Evolutionary conservation across 2,329 filamentous ascomycete species (phyloP).

Genomic region (Madurella mycetomatis): DNA sequence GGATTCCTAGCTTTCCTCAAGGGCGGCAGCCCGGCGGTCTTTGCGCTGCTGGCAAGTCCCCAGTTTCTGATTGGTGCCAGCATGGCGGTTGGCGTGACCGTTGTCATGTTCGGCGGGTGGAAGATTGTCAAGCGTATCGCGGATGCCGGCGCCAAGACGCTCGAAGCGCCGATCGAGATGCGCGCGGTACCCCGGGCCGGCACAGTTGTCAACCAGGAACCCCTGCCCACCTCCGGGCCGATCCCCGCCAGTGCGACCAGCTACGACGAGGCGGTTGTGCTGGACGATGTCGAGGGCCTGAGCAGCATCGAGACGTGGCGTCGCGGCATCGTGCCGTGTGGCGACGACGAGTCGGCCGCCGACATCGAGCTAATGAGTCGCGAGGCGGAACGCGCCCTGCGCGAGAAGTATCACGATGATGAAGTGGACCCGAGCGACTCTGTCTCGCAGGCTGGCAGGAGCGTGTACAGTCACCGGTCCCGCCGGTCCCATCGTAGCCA

Average conservation of each 20-base stretch:
- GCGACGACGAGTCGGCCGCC: constrained; percentile 41
- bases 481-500: constrained; percentile 21
- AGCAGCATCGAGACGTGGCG: constrained; percentile 57
- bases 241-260: constrained; percentile 15
- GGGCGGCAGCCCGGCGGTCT: constrained; percentile 75
- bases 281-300: constrained; percentile 48
- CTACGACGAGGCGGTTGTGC: constrained; percentile 53
- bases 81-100: constrained; percentile 84
- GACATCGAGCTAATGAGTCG: constrained; percentile 57
- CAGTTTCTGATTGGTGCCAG: constrained; percentile 93
- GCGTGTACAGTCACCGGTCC: constrained; percentile 32
- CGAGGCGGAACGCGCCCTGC: constrained; percentile 45
- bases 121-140: constrained; percentile 90
- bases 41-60: constrained; percentile 79
- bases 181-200: constrained; percentile 11
- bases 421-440: constrained; percentile 27
- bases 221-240: constrained; percentile 8
- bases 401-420: constrained; percentile 29
- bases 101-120: constrained; percentile 93
- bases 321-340: constrained; percentile 48
- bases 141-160: constrained; percentile 34
- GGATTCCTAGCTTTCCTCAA: constrained; percentile 72
- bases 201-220: constrained; percentile 9
- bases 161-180: constrained; percentile 29
- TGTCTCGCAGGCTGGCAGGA: constrained; percentile 21